These are phyloP conservation scores for Candida chilensis DNA, from an alignment of 805 yeast species.

Conservation along the genomic window DNA sequence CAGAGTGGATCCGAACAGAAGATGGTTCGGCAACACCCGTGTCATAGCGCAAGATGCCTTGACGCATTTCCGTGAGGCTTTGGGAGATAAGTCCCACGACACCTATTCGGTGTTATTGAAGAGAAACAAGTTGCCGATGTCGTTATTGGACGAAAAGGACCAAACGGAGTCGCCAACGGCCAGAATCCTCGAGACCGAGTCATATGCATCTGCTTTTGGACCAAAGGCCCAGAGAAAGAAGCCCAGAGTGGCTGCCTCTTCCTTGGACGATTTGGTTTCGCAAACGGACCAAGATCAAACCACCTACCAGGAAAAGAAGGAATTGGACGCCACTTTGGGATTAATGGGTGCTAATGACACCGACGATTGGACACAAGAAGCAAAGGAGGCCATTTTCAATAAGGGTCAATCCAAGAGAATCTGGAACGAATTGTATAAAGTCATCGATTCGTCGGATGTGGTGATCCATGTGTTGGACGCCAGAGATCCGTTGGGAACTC, in stretches of 20 bases:
- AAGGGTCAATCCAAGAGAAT: conserved; percentile 98
- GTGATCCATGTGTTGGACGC: conserved; percentile 96
- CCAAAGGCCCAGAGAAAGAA: conserved; percentile 92
- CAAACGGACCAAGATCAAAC: conserved; percentile 47
- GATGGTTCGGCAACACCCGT: conserved; percentile 97
- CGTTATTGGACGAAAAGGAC: conserved; percentile 82
- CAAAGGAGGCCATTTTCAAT: conserved; percentile 90
- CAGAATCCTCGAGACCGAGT: conserved; percentile 81
- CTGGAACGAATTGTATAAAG: conserved; percentile 97
- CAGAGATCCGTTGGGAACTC: conserved; percentile 93
- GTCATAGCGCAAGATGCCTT: conserved; percentile 96
- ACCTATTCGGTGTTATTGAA: conserved; percentile 78
- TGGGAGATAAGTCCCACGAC: conserved; percentile 78
- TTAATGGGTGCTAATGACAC: conserved; percentile 66
- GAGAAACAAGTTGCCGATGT: conserved; percentile 93
- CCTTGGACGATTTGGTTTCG: conserved; percentile 69
- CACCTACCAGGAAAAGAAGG: conserved; percentile 64
- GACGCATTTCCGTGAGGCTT: conserved; percentile 87
- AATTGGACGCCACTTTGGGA: conserved; percentile 67
- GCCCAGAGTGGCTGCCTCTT: conserved; percentile 67
- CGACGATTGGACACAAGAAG: conserved; percentile 83
- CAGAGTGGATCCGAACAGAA: conserved; percentile 89
- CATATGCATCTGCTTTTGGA: conserved; percentile 76
- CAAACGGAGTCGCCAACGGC: conserved; percentile 68
- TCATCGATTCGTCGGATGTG: conserved; percentile 95